These are phyloP conservation scores for Pisolithus thermaeus DNA, from an alignment of 1,284 basidiomycete genomes.

Conservation along the genomic window DNA sequence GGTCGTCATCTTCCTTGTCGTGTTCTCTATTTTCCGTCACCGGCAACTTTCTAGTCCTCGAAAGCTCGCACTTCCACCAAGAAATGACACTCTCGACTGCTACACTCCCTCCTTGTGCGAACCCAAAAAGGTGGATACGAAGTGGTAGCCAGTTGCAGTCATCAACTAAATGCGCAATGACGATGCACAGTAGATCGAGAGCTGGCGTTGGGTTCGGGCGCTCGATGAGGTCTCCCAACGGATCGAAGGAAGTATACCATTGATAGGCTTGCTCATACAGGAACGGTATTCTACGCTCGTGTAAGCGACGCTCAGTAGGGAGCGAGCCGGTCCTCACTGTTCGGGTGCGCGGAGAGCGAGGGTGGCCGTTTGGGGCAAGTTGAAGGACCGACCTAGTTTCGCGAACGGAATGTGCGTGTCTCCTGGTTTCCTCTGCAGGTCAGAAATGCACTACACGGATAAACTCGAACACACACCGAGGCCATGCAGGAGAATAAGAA, in stretches of 20 bases:
- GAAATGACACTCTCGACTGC: conserved; percentile 61
- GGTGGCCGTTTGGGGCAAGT: conserved; percentile 82
- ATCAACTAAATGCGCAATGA: conserved; percentile 53
- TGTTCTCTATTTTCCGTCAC: background rate
- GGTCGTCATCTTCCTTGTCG: background rate
- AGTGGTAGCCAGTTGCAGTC: conserved; percentile 62
- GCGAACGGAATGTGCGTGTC: conserved; percentile 78
- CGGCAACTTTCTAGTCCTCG: background rate
- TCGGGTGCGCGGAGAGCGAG: conserved; percentile 77
- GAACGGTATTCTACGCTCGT: conserved; percentile 60
- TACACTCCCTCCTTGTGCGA: conserved; percentile 83
- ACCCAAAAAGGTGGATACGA: conserved; percentile 83
- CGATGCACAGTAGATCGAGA: conserved; percentile 46
- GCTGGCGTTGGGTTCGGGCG: conserved; percentile 70
- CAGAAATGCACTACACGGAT: too few relatives aligned
- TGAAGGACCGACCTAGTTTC: conserved; percentile 66
- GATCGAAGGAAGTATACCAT: conserved; percentile 85
- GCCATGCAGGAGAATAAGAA: conserved; percentile 83
- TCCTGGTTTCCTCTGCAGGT: conserved; percentile 41
- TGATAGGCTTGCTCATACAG: conserved; percentile 77
- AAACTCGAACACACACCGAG: conserved; percentile 51
- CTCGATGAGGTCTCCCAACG: conserved; percentile 66
- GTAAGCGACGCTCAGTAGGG: conserved; percentile 10
- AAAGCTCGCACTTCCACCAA: conserved; percentile 29
- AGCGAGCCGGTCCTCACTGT: conserved; percentile 42